Base-by-base conservation (phyloP, 139 green algal species). In the Prasinococcaceae sp. region DNA sequence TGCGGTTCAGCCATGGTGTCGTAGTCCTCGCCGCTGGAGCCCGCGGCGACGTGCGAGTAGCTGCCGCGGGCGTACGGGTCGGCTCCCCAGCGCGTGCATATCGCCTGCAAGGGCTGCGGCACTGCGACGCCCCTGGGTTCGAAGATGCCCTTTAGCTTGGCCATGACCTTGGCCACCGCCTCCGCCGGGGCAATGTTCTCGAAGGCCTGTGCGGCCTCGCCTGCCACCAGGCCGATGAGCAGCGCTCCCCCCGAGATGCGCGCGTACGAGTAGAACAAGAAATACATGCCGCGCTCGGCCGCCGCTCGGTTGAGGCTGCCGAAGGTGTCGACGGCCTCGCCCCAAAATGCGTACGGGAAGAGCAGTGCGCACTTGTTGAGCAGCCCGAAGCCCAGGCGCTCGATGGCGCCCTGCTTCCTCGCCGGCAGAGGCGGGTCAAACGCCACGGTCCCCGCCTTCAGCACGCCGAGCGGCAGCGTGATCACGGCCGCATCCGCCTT, bases 281-380 rank as follows among this genome's bases (percentile, higher is more conserved):
- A 96, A 67, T 69, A 84, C 29, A 80, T 64, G n/a, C 88, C 88
- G 1, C 79, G 68, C 4, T 74, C 30, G n/a, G 43, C 38, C 2
- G 47, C 44, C 6, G 68, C 59, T 3, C 55, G 32, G 6, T 63
- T 30, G 14, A 94, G 62, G 26, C 70, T 72, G 0, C 82, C 90
- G 62, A 97, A 92, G 44, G 84, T 93, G 73, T 97, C 89, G 1
- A 73, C 25, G 2, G 38, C 28, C 6, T 66, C 32, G 32, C 74
- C 78, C 88, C 89, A 97, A 60, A 96, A 97, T n/a, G 60, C 58
- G 23, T 67, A 30, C 8, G 83, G 83, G 68, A 98, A 98, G 12
- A 94, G 66, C 10, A 60, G 30, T 23, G 37, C n/a, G 44, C 43
- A 42, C 54, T 92, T 92, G 74, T 92, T 90, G 24, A 92, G 61